Conservation (phyloP, 192 early-diverging fungal species). For the Mortierella antarctica region DNA sequence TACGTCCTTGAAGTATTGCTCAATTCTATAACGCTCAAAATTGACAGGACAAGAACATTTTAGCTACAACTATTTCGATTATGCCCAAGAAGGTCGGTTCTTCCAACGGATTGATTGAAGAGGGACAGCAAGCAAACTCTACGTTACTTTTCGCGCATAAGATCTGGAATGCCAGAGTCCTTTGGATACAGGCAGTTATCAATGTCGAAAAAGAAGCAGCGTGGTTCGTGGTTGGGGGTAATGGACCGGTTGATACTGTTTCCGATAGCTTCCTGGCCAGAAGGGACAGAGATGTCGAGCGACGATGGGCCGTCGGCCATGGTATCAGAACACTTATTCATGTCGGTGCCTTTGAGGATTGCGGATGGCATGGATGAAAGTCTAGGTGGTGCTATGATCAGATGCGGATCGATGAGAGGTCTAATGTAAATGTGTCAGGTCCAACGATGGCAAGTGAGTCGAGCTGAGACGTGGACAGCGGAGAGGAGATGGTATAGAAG, state of each 20-base stretch:
- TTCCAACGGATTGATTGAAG: neutral
- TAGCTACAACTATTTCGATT: neutral
- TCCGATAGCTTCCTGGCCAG: constrained; percentile 12
- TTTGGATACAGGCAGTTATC: constrained; percentile 82
- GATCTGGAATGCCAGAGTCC: constrained; percentile 56
- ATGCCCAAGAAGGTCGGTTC: too few species aligned
- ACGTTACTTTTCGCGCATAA: constrained; percentile 66
- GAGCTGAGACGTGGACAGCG: neutral
- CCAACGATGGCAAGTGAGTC: neutral
- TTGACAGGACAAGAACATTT: neutral
- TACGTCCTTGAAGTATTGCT: constrained; percentile 64
- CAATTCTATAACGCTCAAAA: constrained; percentile 57
- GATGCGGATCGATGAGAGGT: too few species aligned
- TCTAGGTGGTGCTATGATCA: neutral
- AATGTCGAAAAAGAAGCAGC: constrained; percentile 83
- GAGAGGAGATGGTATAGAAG: neutral
- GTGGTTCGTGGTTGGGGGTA: constrained; percentile 49
- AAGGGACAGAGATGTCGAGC: constrained; percentile 8
- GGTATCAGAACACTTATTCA: neutral
- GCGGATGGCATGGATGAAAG: neutral
- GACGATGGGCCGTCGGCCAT: constrained; percentile 7
- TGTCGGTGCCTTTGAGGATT: neutral
- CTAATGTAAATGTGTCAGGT: too few species aligned
- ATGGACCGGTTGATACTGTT: constrained; percentile 26
- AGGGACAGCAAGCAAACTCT: neutral